Base-by-base conservation (phyloP, 441 rosid genomes). In the Lepidium campestre region DNA sequence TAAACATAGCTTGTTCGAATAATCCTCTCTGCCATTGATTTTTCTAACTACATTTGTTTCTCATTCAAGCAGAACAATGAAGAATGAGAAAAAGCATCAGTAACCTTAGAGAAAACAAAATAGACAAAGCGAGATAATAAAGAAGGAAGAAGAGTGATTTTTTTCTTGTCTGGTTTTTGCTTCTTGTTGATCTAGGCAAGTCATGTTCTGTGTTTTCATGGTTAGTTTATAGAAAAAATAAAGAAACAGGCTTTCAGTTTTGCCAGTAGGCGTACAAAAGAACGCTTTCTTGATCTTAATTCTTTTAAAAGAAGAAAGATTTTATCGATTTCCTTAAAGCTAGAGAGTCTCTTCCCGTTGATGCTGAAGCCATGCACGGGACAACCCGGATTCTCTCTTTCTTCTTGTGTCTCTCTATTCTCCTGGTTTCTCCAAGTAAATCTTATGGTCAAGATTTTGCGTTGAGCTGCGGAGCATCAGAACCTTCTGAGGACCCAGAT, bases 401-500 rank as follows among this genome's bases (percentile, higher is more conserved):
- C 19, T 9, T 75, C 20, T 4, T 80, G 29, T 56, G 63, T 50
- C 32, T 72, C 25, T 47, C 50, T 23, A 6, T 81, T 14, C 29
- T 54, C 12, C 22, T 76, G n/a, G 56, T 66, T 49, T 31, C 65
- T 42, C 57, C 62, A 18, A 49, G 18, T 10, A 73, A 50, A 49
- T 63, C 57, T 4, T 32, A 79, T 46, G 65, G 74, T 39, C 59
- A 54, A 32, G 60, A 74, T 62, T 11, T 45, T 0, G 32, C 71
- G 5, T 35, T 80, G 37, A 62, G 55, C 10, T 89, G 96, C 14
- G 95, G 95, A 2, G 79, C 86, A 1, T 25, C 80, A 4, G 67
- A 41, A 6, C 67, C 62, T 4, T 82, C 74, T 6, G 57, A 70
- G 17, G 95, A 87, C 40, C 48, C 72, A 2, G 81, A 86, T 61